These are phyloP conservation scores for Boletus mariae DNA, from an alignment of 1,284 basidiomycete genomes.

Conservation along the genomic window DNA sequence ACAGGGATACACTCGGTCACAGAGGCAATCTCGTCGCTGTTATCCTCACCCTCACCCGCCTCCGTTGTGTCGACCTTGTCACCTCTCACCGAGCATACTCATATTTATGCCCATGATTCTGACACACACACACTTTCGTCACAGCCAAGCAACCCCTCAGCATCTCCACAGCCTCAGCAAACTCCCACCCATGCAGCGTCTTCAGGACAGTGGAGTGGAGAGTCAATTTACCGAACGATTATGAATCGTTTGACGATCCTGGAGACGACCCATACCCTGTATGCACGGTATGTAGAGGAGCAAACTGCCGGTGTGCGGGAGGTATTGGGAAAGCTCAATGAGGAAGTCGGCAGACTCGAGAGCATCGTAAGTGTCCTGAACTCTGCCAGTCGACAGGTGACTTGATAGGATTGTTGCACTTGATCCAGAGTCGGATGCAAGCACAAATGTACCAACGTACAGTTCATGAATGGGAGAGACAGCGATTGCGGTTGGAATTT, in stretches of 20 bases:
- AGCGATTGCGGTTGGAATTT: slow-evolving; percentile 61
- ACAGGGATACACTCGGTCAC: slow-evolving; percentile 13
- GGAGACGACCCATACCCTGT: slow-evolving; percentile 86
- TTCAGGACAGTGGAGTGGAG: slow-evolving; percentile 45
- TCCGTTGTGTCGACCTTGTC: neutral
- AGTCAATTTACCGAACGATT: slow-evolving; percentile 95
- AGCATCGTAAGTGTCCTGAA: slow-evolving; percentile 57
- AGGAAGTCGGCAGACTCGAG: slow-evolving; percentile 76
- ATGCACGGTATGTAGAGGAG: slow-evolving; percentile 87
- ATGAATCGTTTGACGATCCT: slow-evolving; percentile 88
- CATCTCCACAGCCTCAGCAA: slow-evolving; percentile 5
- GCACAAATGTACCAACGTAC: slow-evolving; percentile 62
- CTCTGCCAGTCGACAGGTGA: neutral
- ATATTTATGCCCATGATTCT: slow-evolving; percentile 3
- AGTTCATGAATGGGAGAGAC: slow-evolving; percentile 67
- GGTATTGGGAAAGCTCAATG: slow-evolving; percentile 73
- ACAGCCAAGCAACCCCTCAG: slow-evolving; percentile 3
- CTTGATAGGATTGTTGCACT: neutral
- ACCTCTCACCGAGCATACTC: slow-evolving; percentile 6
- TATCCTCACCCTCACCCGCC: slow-evolving; percentile 5
- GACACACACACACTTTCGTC: slow-evolving; percentile 10
- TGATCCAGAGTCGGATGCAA: slow-evolving; percentile 59
- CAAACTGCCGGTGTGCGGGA: slow-evolving; percentile 79
- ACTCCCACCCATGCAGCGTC: slow-evolving; percentile 9
- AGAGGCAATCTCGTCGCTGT: slow-evolving; percentile 24